phyloP scores from a whole-genome alignment of 306 rosid species.

The Glycine tomentella region DNA sequence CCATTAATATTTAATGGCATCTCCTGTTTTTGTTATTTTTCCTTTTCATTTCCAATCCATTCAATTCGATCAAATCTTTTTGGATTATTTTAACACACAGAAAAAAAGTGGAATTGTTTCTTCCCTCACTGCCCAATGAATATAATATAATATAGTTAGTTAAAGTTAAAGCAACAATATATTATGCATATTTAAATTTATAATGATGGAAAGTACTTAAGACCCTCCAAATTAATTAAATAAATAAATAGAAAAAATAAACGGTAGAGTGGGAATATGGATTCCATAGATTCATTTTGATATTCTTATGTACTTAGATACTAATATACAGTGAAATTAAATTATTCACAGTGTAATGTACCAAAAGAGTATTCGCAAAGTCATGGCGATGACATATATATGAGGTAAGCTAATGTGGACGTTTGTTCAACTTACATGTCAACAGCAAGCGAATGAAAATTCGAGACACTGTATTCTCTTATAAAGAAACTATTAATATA shows the following conservation, averaged over 20 bases:
- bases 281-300: constrained; percentile 47
- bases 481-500: neutral
- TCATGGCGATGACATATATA: neutral
- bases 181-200: neutral
- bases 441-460: too few species aligned
- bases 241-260: neutral
- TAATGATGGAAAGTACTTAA: constrained; percentile 7
- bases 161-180: constrained; percentile 6
- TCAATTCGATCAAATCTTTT: neutral
- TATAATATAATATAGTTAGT: neutral
- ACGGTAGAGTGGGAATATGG: neutral
- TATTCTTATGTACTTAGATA: neutral
- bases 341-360: neutral
- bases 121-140: too few species aligned
- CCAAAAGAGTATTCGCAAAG: neutral
- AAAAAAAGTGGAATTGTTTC: neutral
- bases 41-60: neutral
- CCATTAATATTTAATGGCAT: neutral
- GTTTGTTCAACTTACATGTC: too few species aligned
- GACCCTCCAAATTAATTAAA: neutral
- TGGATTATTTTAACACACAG: neutral
- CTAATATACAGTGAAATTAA: constrained; percentile 5
- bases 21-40: neutral
- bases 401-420: too few species aligned
- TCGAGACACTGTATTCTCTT: neutral